Evolutionary conservation across 2,329 filamentous ascomycete species (phyloP), one percentile per base, ranked within the genome.

Genomic region (Sclerotinia sclerotiorum): DNA sequence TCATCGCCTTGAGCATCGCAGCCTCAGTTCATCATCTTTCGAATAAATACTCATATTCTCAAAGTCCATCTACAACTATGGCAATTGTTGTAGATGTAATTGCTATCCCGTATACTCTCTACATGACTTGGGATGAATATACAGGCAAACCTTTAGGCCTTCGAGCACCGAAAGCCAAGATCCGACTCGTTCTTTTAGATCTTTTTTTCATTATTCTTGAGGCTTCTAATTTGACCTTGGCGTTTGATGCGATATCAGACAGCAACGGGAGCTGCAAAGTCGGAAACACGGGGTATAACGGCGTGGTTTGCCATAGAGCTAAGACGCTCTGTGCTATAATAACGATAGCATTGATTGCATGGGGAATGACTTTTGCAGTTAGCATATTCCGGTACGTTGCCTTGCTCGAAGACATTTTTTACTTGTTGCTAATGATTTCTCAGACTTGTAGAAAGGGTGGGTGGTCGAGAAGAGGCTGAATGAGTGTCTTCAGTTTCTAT

Each of bases 141-240:
- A 95, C 92, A 6, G 92, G 93, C 42, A 96, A 96, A 78, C 95
- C 96, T 29, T 83, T 99, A 27, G 95, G 95, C 1, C 82, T 99
- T 70, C 90, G 96, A 55, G 89, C 89, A 8, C 88, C 93, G 13
- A 89, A 89, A 68, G 90, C 92, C 61, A 99, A 99, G 79, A 91
- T 97, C 72, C 88, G 91, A 19, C 87, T 99, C 62, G 91, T 98
- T 70, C 87, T 99, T 67, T 86, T 97, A 68, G 95, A 99, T 79
- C 84, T 99, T 4, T 89, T 97, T 76, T 99, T 99, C 78, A 97
- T 99, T 76, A 94, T 98, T 54, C 97, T 99, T 81, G 94, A 97
- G 79, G 93, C 94, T 5, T 93, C 94, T 64, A 98, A 97, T 80
- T 86, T 97, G 35, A 91, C 92, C 52, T 82, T 99, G 72, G 94